These are phyloP conservation scores for Cladosporium velox DNA, from an alignment of 2,329 filamentous ascomycete genomes.

Conservation along the genomic window DNA sequence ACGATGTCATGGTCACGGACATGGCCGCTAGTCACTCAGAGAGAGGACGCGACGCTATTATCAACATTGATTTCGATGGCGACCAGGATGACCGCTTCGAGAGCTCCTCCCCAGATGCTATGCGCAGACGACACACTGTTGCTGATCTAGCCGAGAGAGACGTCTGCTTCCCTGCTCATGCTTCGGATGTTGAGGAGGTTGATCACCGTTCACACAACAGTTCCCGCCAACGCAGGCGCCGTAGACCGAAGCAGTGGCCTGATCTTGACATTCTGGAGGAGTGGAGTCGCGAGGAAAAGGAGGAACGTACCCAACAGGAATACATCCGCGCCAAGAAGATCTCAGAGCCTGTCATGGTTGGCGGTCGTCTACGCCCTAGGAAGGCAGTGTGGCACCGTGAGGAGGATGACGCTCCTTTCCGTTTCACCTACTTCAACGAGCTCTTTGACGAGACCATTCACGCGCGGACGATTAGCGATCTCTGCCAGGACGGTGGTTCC, in stretches of 20 bases:
- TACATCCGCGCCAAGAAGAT: slow-evolving; percentile 86
- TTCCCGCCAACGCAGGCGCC: slow-evolving; percentile 50
- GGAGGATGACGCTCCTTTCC: slow-evolving; percentile 86
- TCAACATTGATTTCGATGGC: slow-evolving; percentile 50
- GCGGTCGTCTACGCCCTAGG: slow-evolving; percentile 80
- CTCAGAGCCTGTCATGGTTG: slow-evolving; percentile 88
- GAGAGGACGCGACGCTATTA: slow-evolving; percentile 49
- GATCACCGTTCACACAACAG: slow-evolving; percentile 32
- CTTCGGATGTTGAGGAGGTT: slow-evolving; percentile 66
- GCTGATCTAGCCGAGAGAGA: slow-evolving; percentile 74
- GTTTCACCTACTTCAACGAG: slow-evolving; percentile 99
- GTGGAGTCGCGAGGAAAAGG: slow-evolving; percentile 89
- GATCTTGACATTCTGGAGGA: slow-evolving; percentile 82
- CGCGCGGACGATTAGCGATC: slow-evolving; percentile 89
- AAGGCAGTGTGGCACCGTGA: slow-evolving; percentile 79
- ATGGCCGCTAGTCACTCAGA: slow-evolving; percentile 50
- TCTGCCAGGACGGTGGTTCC: slow-evolving; percentile 79
- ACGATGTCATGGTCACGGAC: slow-evolving; percentile 69
- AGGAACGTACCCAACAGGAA: slow-evolving; percentile 69
- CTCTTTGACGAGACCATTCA: slow-evolving; percentile 95
- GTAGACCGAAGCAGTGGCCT: slow-evolving; percentile 74
- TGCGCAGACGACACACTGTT: slow-evolving; percentile 52
- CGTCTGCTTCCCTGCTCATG: slow-evolving; percentile 83
- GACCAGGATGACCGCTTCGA: slow-evolving; percentile 20
- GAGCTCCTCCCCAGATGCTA: slow-evolving; percentile 40